These are phyloP conservation scores for Phytophthora niederhauseri DNA, from an alignment of 352 stramenopile genomes.

Conservation along the genomic window DNA sequence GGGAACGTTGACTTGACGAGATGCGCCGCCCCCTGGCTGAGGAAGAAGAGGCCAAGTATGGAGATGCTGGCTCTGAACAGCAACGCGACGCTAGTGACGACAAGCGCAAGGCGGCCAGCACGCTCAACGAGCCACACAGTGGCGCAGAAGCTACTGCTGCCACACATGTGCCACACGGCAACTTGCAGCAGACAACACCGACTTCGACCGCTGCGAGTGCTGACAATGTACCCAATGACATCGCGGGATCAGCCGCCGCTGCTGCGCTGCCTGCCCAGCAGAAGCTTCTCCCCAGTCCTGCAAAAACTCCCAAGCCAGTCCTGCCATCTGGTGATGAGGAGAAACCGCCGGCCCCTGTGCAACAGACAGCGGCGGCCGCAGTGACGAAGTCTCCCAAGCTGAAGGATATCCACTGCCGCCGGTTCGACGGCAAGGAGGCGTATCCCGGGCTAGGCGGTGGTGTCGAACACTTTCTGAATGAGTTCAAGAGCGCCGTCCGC, in stretches of 20 bases:
- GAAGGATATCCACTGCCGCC: conserved; percentile 16
- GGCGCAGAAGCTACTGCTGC: not conserved
- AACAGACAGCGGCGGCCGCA: not conserved
- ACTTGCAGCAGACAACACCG: too few relatives aligned
- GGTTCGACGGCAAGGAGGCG: conserved; percentile 11
- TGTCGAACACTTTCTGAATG: conserved; percentile 8
- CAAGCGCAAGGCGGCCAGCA: not conserved
- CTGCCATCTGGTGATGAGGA: too few relatives aligned
- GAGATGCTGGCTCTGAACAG: not conserved
- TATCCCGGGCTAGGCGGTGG: conserved; percentile 1
- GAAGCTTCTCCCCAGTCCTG: too few relatives aligned
- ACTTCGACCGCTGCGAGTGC: too few relatives aligned
- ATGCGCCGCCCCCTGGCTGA: not conserved
- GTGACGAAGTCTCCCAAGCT: not conserved
- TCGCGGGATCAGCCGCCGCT: too few relatives aligned
- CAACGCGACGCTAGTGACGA: not conserved
- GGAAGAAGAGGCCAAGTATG: not conserved
- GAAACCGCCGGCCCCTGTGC: not conserved
- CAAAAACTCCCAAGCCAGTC: not conserved
- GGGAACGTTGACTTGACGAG: not conserved
- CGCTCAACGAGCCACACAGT: not conserved
- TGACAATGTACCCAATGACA: too few relatives aligned
- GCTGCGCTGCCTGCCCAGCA: too few relatives aligned
- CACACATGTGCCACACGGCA: too few relatives aligned
- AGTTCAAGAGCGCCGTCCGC: conserved; percentile 1